phyloP scores from a whole-genome alignment of 768 basidiomycete genomes.

The Boletus insuetus region DNA sequence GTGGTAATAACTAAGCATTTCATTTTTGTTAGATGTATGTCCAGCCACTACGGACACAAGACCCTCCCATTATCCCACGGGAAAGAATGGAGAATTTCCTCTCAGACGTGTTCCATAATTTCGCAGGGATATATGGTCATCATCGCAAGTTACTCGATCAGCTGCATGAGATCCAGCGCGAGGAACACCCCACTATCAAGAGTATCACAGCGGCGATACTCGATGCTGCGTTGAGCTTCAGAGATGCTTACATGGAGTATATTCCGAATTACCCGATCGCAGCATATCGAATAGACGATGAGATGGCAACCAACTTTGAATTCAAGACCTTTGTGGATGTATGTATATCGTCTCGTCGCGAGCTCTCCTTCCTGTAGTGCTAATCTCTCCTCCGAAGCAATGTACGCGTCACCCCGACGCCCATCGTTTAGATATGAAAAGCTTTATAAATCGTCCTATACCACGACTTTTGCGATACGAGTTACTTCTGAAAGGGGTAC shows the following conservation, averaged over 20 bases:
- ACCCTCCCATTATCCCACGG: conserved; percentile 75
- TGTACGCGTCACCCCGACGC: conserved; percentile 68
- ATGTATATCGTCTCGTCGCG: conserved; percentile 14
- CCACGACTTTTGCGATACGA: conserved; percentile 88
- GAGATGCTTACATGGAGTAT: conserved; percentile 90
- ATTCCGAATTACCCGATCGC: conserved; percentile 93
- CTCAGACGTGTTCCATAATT: conserved; percentile 87
- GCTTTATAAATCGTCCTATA: conserved; percentile 89
- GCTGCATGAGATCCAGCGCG: conserved; percentile 83
- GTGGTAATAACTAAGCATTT: conserved; percentile 1
- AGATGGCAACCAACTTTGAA: conserved; percentile 74
- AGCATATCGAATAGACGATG: conserved; percentile 82
- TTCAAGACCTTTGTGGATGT: conserved; percentile 87
- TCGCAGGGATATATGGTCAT: conserved; percentile 68
- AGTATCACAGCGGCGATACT: conserved; percentile 82
- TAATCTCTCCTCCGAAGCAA: conserved; percentile 30
- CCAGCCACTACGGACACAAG: conserved; percentile 62
- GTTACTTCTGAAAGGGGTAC: conserved; percentile 75
- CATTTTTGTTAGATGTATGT: conserved; percentile 66
- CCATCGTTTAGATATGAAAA: conserved; percentile 86
- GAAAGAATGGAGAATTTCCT: conserved; percentile 76
- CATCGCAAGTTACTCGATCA: conserved; percentile 75
- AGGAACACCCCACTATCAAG: conserved; percentile 77
- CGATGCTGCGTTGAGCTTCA: conserved; percentile 89
- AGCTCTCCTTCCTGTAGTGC: background rate